Base-by-base conservation (phyloP, 331 rosid species). In the Pyrus hybrid region DNA sequence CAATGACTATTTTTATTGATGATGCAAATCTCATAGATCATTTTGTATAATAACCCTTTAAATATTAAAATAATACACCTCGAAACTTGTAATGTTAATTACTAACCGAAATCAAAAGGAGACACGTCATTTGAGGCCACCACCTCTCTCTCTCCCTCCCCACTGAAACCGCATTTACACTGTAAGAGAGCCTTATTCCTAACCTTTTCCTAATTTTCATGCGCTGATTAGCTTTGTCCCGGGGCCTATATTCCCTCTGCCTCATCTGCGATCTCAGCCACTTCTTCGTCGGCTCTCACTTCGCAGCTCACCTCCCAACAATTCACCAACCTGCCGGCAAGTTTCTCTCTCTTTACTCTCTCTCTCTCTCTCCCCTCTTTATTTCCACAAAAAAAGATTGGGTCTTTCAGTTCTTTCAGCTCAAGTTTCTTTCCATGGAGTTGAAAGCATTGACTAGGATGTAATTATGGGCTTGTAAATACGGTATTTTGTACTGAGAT, bases 111-210 rank as follows among this genome's bases (percentile, higher is more conserved):
- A 51, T 2, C 5, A 6, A 26, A 28, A 7, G 47, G 47, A 64
- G 6, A 32, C 25, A 9, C 18, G 25, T 64, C 47, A 28, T 32
- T 18, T 32, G 26, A 30, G 43, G 21, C 68, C 47, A 9, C 47
- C 21, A 32, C 45, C 54, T 51, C 57, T 2, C 51, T 5, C 10
- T 6, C 2, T 22, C 76, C 30, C 70, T 43, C 37, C 2, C 77
- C 86, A 80, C 86, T 77, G 81, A 80, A 81, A 85, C 87, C 73
- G 85, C 84, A 80, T 83, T 85, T 85, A 70, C 73, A 45, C 80
- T 69, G 21, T 2, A 7, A 2, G 57, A 17, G 21, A 6, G 10
- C 57, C 57, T 2, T 76, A 70, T 70, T 85, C 88, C 91, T 73
- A 75, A 82, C 83, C 84, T 83, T 72, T 79, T 80, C 89, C 89